phyloP scores from a whole-genome alignment of 805 yeast genomes.

The Hanseniaspora clermontiae region DNA sequence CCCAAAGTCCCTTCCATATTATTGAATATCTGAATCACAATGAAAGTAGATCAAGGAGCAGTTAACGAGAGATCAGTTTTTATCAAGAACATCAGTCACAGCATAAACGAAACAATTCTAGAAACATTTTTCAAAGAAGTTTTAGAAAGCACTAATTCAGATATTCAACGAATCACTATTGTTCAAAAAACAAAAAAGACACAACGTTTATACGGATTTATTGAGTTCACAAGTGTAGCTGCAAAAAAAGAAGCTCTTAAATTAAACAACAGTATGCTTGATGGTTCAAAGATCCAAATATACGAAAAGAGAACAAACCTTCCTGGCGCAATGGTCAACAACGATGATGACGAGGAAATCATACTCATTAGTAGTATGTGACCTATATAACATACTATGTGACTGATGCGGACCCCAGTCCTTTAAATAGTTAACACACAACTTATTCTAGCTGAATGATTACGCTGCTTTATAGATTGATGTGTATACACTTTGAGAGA shows the following conservation, averaged over 20 bases:
- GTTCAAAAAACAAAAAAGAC: conserved; percentile 21
- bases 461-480: no score
- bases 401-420: background rate
- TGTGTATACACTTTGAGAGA: no score
- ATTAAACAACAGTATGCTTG: conserved; percentile 33
- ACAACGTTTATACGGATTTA: conserved; percentile 30
- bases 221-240: conserved; percentile 38
- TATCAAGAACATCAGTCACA: conserved; percentile 40
- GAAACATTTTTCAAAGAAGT: conserved; percentile 35
- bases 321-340: conserved; percentile 28
- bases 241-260: conserved; percentile 38
- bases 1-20: background rate
- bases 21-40: background rate
- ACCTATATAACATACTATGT: background rate
- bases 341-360: conserved; percentile 7
- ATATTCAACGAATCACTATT: conserved; percentile 41
- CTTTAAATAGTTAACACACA: no score
- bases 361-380: background rate
- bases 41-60: conserved; percentile 23
- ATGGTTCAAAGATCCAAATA: conserved; percentile 38
- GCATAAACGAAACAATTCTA: conserved; percentile 39
- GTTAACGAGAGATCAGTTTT: conserved; percentile 42
- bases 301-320: conserved; percentile 42
- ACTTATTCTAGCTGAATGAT: no score
- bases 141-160: conserved; percentile 25